Evolutionary conservation across 1,284 basidiomycete species (phyloP), one percentile per base, ranked within the genome.

Genomic region (Prillingera fragicola): DNA sequence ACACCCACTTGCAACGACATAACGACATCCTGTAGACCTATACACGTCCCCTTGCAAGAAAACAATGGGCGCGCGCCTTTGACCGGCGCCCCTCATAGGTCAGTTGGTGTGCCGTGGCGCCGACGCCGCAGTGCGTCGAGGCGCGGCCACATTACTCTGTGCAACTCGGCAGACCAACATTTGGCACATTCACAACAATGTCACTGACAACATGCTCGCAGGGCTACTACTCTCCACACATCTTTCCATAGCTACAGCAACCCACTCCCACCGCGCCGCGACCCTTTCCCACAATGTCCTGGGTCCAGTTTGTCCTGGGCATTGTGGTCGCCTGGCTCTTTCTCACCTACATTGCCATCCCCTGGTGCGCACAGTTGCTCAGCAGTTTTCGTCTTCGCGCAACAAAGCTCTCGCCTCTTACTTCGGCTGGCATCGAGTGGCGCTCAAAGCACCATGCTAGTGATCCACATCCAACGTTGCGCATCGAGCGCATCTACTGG

Each of bases 341-440:
- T 4, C 38, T 43, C 19, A 38, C 51, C 23, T 43, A 51, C 35
- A 21, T 61, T 10, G 45, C 55, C 45, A 42, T 59, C 29, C 52
- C 54, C 4, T 45, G 23, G 25, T 43, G 52, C n/a, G 50, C 53
- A 3, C 48, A 43, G n/a, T 33, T 43, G 14, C 29, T 40, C 26
- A 48, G 42, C 15, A 38, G 45, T 21, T 50, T 50, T 22, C 42
- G 40, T 3, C 22, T 59, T 18, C 57, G 56, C n/a, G 52, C 54
- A 13, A 50, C 50, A 4, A 37, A 45, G 10, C 34, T 63, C 29
- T 57, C 55, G 8, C 43, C 53, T 5, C 27, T 54, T 19, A 54
- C 54, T 2, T 50, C 51, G 4, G 48, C 58, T n/a, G 65, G 60
- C 4, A 21, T 70, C 24, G 66, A 68, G 53, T 68, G 65, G 63